Percentiles rank a stretch among this genome's conserved stretches.
These are phyloP conservation scores for Puccinia hordei DNA, from an alignment of 1,284 basidiomycete species.

Conservation along the genomic window DNA sequence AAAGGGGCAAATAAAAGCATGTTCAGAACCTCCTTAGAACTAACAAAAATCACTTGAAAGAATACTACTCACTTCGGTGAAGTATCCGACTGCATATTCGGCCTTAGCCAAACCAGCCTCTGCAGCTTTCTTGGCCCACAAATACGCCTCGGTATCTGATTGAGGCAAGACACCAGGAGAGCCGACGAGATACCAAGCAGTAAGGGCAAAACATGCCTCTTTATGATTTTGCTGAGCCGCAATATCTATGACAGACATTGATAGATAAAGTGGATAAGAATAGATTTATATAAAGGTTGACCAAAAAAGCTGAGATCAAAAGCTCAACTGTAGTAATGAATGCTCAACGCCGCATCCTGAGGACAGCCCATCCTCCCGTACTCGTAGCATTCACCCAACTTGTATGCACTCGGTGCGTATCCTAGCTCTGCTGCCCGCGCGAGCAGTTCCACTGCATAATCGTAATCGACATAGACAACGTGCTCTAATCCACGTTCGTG, in stretches of 20 bases:
- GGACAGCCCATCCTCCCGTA: conserved; percentile 99
- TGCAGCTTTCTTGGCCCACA: conserved; percentile 69
- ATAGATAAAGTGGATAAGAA: conserved; percentile 15
- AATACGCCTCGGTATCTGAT: conserved; percentile 93
- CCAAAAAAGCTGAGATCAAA: conserved; percentile 51
- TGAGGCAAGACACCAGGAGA: conserved; percentile 96
- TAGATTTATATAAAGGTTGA: not conserved
- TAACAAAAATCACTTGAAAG: not conserved
- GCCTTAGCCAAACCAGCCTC: conserved; percentile 91
- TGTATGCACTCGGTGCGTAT: conserved; percentile 92
- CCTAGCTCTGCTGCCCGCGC: conserved; percentile 94
- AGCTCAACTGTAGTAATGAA: conserved; percentile 89
- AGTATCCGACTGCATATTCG: conserved; percentile 97
- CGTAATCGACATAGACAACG: conserved; percentile 91
- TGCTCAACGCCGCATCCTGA: conserved; percentile 92
- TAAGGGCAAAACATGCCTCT: conserved; percentile 95
- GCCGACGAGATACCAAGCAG: conserved; percentile 98
- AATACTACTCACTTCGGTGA: conserved; percentile 68
- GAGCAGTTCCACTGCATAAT: conserved; percentile 90
- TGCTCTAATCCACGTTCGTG: conserved; percentile 96
- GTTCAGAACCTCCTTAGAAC: not conserved
- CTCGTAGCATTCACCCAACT: conserved; percentile 97
- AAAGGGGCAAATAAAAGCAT: not conserved
- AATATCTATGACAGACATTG: conserved; percentile 68
- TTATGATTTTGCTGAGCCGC: conserved; percentile 95